Base-by-base conservation (phyloP, 768 basidiomycete genomes). In the Astraeus odoratus region DNA sequence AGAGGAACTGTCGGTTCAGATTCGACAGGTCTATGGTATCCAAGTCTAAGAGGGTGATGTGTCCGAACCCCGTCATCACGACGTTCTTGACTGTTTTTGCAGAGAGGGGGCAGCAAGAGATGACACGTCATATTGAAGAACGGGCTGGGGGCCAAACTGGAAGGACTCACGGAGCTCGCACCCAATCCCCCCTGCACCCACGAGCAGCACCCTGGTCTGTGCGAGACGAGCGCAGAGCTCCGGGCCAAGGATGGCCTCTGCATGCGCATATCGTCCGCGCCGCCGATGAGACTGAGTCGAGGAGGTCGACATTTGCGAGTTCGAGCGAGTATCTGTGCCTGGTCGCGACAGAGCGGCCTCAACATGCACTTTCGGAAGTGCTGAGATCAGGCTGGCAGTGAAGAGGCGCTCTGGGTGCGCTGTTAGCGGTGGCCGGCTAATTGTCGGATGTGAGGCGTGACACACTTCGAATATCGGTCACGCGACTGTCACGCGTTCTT, bases 11-110 rank as follows among this genome's bases (percentile, higher is more conserved):
- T 18, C 95, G 78, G 58, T 99, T 99, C 42, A 98, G 72, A 62
- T 99, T 99, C 39, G 92, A 95, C 34, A 99, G 74, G 73, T 99
- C 95, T 63, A 99, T 99, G 16, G 95, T 99, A 67, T 99, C 95
- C 51, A 99, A 75, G 67, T 99, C 95, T 47, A 99, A 74, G 40
- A 96, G 76, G 0, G 92, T 92, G 51, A 96, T 95, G 59, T 86
- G 74, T 16, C 88, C 88, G 56, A 98, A 97, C 23, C 94, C 94
- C 1, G 90, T 84, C 39, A 96, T 69, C 12, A 95, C 92, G 36
- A 97, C 74, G 60, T 97, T 97, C 71, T 99, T 99, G 56, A 99
- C 93, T 96, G 59, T 12, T 29, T 12, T n/a, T n/a, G n/a, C 20
- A 41, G 26, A 42, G n/a, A 25, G 9, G 22, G 24, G 19, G 29